Percentiles rank a stretch among this genome's conserved stretches.
Evolutionary conservation across 768 basidiomycete genomes (phyloP).

Genomic region (Royoungia palumana): DNA sequence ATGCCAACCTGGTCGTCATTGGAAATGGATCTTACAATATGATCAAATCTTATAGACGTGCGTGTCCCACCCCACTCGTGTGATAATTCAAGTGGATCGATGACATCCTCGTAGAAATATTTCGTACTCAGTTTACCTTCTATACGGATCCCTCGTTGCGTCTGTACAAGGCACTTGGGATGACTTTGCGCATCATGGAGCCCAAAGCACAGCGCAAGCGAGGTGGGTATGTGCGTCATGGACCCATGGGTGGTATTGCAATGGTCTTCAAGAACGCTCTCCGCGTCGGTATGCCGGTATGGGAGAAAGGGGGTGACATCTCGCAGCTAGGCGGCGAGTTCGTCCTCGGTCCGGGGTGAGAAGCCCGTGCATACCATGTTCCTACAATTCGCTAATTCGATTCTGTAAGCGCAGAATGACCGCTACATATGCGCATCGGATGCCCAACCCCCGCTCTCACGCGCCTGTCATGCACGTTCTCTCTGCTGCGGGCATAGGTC

Average conservation of each 20-base stretch:
- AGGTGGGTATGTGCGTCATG: conserved; percentile 66
- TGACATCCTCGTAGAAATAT: conserved; percentile 48
- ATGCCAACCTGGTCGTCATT: conserved; percentile 67
- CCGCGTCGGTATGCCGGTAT: conserved; percentile 74
- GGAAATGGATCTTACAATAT: conserved; percentile 75
- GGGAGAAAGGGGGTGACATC: conserved; percentile 75
- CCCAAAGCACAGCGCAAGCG: conserved; percentile 41
- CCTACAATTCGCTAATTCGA: conserved; percentile 1
- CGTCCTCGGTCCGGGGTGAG: conserved; percentile 61
- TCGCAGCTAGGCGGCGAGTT: conserved; percentile 90
- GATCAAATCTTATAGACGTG: conserved; percentile 70
- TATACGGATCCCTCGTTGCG: conserved; percentile 75
- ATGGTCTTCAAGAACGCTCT: conserved; percentile 70
- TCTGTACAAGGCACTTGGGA: conserved; percentile 73
- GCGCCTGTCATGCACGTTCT: conserved; percentile 70
- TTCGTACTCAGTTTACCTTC: conserved; percentile 65
- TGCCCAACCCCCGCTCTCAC: conserved; percentile 74
- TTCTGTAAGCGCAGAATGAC: conserved; percentile 41
- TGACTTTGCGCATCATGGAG: conserved; percentile 51
- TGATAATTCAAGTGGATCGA: neutral
- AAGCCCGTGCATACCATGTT: conserved; percentile 29
- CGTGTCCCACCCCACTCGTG: conserved; percentile 21
- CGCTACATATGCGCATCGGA: conserved; percentile 78
- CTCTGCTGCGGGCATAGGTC: conserved; percentile 50
- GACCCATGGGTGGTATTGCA: conserved; percentile 63